These are phyloP conservation scores for Lactifluus piperatus DNA, from an alignment of 768 basidiomycete species.

Conservation along the genomic window DNA sequence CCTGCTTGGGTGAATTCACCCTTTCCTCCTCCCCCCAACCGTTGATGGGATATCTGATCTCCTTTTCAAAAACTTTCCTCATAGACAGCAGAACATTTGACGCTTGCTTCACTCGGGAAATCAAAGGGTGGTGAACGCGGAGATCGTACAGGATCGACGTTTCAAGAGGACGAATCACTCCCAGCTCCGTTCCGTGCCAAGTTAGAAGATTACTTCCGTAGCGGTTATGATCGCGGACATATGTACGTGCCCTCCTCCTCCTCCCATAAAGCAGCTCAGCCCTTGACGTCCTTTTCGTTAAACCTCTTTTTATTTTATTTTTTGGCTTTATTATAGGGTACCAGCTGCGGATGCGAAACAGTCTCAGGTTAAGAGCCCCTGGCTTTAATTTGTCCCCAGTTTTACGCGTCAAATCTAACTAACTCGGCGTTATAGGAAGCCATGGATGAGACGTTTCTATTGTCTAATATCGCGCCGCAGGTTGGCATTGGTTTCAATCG, in stretches of 20 bases:
- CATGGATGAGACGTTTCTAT: slow-evolving; percentile 93
- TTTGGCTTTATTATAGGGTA: slow-evolving; percentile 46
- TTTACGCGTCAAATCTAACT: neutral
- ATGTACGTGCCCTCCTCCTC: too few species aligned
- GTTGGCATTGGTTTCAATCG: slow-evolving; percentile 97
- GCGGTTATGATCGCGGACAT: slow-evolving; percentile 94
- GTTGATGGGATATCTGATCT: neutral
- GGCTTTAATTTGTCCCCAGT: neutral
- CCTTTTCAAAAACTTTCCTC: too few species aligned
- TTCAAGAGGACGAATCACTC: slow-evolving; percentile 74
- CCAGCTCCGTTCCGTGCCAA: slow-evolving; percentile 74
- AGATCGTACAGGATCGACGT: slow-evolving; percentile 69
- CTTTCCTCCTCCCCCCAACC: too few species aligned
- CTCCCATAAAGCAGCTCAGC: too few species aligned
- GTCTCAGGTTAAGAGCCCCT: slow-evolving; percentile 51
- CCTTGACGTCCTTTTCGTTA: too few species aligned
- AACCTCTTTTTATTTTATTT: neutral
- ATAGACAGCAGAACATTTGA: slow-evolving; percentile 94
- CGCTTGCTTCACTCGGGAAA: slow-evolving; percentile 59
- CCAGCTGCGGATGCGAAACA: slow-evolving; percentile 93
- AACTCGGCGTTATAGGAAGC: slow-evolving; percentile 43
- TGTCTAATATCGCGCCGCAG: slow-evolving; percentile 97
- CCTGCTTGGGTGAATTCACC: slow-evolving; percentile 74
- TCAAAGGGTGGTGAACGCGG: slow-evolving; percentile 38
- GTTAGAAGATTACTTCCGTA: slow-evolving; percentile 82